These are phyloP conservation scores for Diaporthe sp. DNA, from an alignment of 2,329 filamentous ascomycete genomes.

Conservation along the genomic window DNA sequence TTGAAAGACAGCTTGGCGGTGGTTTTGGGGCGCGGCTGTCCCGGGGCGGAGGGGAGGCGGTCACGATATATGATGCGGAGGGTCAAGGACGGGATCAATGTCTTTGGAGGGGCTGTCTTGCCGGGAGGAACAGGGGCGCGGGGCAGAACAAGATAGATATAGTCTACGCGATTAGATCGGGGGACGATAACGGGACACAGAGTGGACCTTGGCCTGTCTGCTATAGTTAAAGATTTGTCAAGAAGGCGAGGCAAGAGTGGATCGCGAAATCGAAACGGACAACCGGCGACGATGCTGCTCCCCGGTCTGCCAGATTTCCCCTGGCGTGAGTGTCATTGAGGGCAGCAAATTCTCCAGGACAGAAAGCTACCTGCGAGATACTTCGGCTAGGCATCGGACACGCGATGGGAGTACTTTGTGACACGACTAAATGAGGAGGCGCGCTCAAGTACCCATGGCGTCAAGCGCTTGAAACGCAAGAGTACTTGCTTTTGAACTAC, in stretches of 20 bases:
- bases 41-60: background rate
- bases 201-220: constrained; percentile 5
- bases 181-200: background rate
- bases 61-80: background rate
- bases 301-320: background rate
- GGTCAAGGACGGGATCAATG: background rate
- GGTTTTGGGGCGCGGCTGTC: constrained; percentile 1
- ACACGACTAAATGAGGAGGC: background rate
- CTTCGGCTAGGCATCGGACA: too few relatives aligned
- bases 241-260: constrained; percentile 18
- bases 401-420: background rate
- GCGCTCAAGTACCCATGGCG: background rate
- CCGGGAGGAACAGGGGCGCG: background rate
- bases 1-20: constrained; percentile 95
- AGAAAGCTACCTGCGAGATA: background rate
- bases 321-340: background rate
- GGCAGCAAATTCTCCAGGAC: constrained; percentile 3
- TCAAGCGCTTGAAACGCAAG: background rate
- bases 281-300: constrained; percentile 4
- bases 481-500: background rate
- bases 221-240: constrained; percentile 23
- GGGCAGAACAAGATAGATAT: constrained; percentile 4
- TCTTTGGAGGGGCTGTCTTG: constrained; percentile 10
- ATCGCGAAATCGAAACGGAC: constrained; percentile 18
- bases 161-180: background rate